phyloP scores from a whole-genome alignment of 345 rosid genomes.

The Lepidium africanum region DNA sequence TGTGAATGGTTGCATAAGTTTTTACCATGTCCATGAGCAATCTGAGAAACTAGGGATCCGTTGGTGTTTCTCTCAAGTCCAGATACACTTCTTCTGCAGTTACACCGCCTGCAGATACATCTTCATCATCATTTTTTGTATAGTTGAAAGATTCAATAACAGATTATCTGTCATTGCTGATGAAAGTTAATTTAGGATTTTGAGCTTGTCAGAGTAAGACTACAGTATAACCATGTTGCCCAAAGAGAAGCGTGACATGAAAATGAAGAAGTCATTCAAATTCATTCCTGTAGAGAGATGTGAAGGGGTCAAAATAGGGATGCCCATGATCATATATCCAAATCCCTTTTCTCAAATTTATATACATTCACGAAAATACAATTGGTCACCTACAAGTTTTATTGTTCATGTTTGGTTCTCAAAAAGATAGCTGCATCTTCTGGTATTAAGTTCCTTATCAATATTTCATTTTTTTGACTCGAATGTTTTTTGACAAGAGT shows the following conservation, averaged over 20 bases:
- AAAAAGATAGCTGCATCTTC: neutral
- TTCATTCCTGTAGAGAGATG: constrained; percentile 63
- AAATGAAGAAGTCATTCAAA: constrained; percentile 59
- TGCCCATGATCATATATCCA: neutral
- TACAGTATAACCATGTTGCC: constrained; percentile 44
- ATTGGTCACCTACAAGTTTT: neutral
- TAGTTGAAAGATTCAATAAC: constrained; percentile 41
- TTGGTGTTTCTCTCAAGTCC: constrained; percentile 35
- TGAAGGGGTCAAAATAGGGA: neutral
- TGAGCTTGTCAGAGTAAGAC: neutral
- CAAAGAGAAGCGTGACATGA: constrained; percentile 51
- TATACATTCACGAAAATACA: neutral
- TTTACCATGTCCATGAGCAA: constrained; percentile 38
- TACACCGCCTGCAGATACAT: constrained; percentile 42
- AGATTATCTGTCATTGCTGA: constrained; percentile 36
- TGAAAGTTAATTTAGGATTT: constrained; percentile 19
- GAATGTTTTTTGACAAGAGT: neutral
- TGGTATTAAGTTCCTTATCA: neutral
- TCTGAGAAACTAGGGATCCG: constrained; percentile 46
- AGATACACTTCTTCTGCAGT: constrained; percentile 30
- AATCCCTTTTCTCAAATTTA: neutral
- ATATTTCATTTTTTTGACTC: neutral
- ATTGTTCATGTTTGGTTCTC: neutral
- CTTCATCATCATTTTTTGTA: constrained; percentile 34
- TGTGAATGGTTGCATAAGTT: constrained; percentile 41